Conservation (phyloP, 129 eudicot species). For the Pseudognaphalium luteoalbum region DNA sequence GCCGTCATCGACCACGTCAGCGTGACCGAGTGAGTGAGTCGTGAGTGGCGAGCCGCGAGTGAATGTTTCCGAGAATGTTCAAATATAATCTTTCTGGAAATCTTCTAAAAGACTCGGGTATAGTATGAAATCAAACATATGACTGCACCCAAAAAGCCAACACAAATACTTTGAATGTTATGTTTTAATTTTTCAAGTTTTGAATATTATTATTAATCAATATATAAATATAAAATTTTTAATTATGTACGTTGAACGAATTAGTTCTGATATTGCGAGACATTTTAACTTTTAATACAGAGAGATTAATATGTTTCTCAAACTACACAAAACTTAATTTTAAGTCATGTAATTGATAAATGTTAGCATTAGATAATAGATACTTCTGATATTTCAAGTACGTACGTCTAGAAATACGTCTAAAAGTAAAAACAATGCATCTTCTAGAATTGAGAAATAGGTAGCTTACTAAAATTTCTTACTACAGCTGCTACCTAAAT, state of each 20-base stretch:
- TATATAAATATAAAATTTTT: too few species aligned
- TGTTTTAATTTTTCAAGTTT: too few species aligned
- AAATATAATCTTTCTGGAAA: conserved; percentile 27
- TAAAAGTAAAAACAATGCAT: conserved; percentile 2
- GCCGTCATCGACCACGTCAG: conserved; percentile 39
- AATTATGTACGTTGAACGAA: too few species aligned
- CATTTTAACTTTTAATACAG: not conserved
- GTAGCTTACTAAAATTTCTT: not conserved
- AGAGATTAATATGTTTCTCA: too few species aligned
- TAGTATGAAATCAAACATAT: conserved; percentile 16
- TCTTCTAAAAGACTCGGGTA: conserved; percentile 14
- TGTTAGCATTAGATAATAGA: not conserved
- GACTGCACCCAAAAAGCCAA: conserved; percentile 32
- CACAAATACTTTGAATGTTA: conserved; percentile 20
- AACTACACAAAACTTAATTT: not conserved
- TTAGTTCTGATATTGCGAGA: too few species aligned
- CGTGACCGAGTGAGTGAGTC: conserved; percentile 43
- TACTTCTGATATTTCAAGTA: not conserved
- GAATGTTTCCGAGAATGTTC: conserved; percentile 29
- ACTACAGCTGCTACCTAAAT: not conserved
- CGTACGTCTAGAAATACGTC: not conserved
- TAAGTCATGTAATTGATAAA: not conserved
- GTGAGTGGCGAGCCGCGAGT: conserved; percentile 37
- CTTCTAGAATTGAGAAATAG: not conserved
- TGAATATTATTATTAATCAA: too few species aligned